These are phyloP conservation scores for Aspergillus costaricaensis DNA, from an alignment of 2,329 filamentous ascomycete genomes.

Conservation along the genomic window DNA sequence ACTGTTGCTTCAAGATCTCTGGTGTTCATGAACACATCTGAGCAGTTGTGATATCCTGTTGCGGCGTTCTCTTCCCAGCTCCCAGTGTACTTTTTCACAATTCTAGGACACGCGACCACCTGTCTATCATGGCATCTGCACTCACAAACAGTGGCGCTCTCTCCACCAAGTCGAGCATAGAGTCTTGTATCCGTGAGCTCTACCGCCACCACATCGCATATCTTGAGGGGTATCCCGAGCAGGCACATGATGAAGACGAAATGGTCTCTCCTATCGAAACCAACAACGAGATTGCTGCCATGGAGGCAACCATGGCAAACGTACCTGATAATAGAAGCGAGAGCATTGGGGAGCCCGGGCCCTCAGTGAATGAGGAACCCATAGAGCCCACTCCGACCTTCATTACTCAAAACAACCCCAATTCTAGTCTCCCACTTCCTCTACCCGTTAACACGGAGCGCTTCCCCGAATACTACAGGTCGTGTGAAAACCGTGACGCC, in stretches of 20 bases:
- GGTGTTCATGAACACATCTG: too few relatives aligned
- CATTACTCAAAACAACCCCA: not conserved
- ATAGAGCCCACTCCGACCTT: not conserved
- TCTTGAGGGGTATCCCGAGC: not conserved
- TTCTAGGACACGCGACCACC: too few relatives aligned
- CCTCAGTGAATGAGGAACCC: not conserved
- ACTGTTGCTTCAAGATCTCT: too few relatives aligned
- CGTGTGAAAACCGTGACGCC: conserved; percentile 10
- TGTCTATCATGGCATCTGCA: too few relatives aligned
- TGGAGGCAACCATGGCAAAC: not conserved
- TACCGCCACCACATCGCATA: not conserved
- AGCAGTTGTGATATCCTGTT: too few relatives aligned
- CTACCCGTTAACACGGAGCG: conserved; percentile 18
- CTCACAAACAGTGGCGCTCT: too few relatives aligned
- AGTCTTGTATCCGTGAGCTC: not conserved
- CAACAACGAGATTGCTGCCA: not conserved
- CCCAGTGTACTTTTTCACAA: too few relatives aligned
- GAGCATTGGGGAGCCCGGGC: not conserved
- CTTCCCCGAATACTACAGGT: conserved; percentile 31
- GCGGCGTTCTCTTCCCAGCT: too few relatives aligned
- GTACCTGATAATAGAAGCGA: too few relatives aligned
- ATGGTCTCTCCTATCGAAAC: not conserved
- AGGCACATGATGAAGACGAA: not conserved
- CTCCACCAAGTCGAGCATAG: not conserved
- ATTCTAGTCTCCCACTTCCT: not conserved